These are phyloP conservation scores for Phytopythium kandeliae DNA, from an alignment of 352 stramenopile genomes.

Conservation along the genomic window DNA sequence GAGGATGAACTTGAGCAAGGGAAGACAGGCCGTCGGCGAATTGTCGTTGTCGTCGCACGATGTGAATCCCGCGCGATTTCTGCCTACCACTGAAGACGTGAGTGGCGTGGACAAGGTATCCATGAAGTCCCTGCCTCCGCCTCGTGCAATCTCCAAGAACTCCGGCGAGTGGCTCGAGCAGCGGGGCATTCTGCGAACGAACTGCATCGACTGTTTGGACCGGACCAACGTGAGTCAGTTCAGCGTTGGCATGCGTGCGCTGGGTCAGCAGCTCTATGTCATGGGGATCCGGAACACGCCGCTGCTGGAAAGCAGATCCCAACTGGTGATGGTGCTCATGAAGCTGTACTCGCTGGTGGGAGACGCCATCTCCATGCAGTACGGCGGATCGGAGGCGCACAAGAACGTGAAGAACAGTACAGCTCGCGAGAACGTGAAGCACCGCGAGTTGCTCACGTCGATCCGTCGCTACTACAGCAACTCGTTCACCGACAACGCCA, in stretches of 20 bases:
- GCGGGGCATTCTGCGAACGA: conserved; percentile 96
- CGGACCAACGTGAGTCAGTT: conserved; percentile 87
- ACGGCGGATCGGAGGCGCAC: conserved; percentile 98
- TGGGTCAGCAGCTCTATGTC: conserved; percentile 95
- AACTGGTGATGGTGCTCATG: conserved; percentile 95
- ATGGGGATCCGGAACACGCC: conserved; percentile 94
- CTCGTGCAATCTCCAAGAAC: conserved; percentile 68
- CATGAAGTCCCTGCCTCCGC: conserved; percentile 16
- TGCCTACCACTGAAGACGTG: not conserved
- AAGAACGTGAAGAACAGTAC: conserved; percentile 96
- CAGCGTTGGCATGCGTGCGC: conserved; percentile 82
- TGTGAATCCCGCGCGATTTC: not conserved
- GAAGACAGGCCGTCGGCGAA: conserved; percentile 21
- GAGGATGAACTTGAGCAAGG: conserved; percentile 26
- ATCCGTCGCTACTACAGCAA: conserved; percentile 99
- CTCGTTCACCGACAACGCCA: conserved; percentile 97
- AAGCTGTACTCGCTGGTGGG: conserved; percentile 98
- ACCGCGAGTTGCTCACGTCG: conserved; percentile 97
- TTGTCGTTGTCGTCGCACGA: conserved; percentile 10
- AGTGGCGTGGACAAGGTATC: conserved; percentile 2
- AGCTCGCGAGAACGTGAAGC: conserved; percentile 85
- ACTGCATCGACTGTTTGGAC: conserved; percentile 97
- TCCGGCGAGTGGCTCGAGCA: conserved; percentile 93
- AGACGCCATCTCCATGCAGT: conserved; percentile 99
- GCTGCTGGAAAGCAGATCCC: conserved; percentile 80